A percentile compares a stretch with the other conserved stretches of the same genome.
phyloP scores from a whole-genome alignment of 78 protist genomes.

The Andalucia godoyi region DNA sequence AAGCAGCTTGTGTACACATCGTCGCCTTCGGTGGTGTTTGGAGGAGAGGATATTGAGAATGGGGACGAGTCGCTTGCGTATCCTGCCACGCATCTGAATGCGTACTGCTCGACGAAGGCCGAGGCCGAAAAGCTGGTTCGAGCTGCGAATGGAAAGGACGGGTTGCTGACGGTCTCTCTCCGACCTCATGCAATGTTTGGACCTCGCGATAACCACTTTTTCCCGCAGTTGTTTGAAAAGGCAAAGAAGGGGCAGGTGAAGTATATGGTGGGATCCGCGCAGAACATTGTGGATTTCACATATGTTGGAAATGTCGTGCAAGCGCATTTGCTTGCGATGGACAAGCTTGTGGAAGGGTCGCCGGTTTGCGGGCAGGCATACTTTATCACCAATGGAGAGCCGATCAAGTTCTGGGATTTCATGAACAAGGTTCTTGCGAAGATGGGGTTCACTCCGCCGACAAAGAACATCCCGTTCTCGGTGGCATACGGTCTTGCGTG shows the following conservation, averaged over 20 bases:
- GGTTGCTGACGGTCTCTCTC: constrained; percentile 22
- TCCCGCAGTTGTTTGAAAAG: constrained; percentile 48
- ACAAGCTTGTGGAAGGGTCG: constrained; percentile 11
- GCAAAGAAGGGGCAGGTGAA: constrained; percentile 38
- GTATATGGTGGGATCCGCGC: constrained; percentile 42
- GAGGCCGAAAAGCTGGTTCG: constrained; percentile 36
- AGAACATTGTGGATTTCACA: constrained; percentile 30
- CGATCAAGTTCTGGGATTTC: constrained; percentile 17
- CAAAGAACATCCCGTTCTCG: constrained; percentile 19
- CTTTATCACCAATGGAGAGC: constrained; percentile 37
- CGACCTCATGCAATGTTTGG: constrained; percentile 65
- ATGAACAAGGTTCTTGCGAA: constrained; percentile 15
- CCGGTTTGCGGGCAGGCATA: constrained; percentile 37
- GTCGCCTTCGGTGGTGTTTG: constrained; percentile 41
- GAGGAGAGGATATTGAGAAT: constrained; percentile 23
- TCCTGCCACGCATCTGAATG: constrained; percentile 10
- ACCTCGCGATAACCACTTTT: constrained; percentile 50
- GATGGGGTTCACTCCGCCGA: constrained; percentile 32
- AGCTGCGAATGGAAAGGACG: background rate
- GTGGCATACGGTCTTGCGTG: too few species aligned
- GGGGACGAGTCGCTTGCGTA: constrained; percentile 22
- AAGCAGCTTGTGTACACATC: constrained; percentile 23
- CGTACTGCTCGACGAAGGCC: constrained; percentile 54
- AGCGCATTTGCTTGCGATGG: constrained; percentile 42
- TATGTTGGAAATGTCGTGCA: constrained; percentile 63